Evolutionary conservation across 805 yeast species (phyloP).

Genomic region (Yamadazyma endophytica): DNA sequence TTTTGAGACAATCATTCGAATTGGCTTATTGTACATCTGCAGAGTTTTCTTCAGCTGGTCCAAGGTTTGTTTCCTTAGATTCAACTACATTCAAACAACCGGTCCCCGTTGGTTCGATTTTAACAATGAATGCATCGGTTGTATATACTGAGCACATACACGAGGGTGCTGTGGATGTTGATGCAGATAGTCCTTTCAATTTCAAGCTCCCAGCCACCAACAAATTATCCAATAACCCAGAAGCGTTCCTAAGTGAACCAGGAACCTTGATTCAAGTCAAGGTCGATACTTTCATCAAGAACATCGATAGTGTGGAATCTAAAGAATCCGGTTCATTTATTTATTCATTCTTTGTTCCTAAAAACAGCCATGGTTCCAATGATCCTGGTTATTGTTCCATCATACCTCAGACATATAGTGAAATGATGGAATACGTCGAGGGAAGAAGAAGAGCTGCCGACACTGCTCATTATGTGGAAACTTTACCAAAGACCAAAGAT

Average conservation of each 20-base stretch:
- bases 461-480: constrained; percentile 61
- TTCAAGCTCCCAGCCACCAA: constrained; percentile 60
- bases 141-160: constrained; percentile 78
- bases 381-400: constrained; percentile 68
- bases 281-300: constrained; percentile 77
- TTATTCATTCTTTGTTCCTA: constrained; percentile 83
- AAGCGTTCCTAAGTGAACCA: constrained; percentile 63
- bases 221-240: constrained; percentile 43
- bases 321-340: constrained; percentile 84
- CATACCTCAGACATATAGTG: constrained; percentile 81
- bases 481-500: constrained; percentile 20
- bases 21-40: constrained; percentile 92
- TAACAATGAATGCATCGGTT: constrained; percentile 76
- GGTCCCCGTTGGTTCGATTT: constrained; percentile 91
- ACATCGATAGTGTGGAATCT: constrained; percentile 54
- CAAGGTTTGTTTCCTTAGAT: constrained; percentile 86
- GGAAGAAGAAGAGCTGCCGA: constrained; percentile 88
- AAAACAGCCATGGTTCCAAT: constrained; percentile 37
- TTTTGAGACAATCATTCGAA: constrained; percentile 89
- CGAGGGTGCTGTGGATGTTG: constrained; percentile 15
- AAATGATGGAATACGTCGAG: constrained; percentile 87
- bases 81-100: constrained; percentile 91
- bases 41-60: constrained; percentile 77
- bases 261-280: constrained; percentile 89
- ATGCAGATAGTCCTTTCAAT: constrained; percentile 37